These are phyloP conservation scores for Metschnikowia proteae DNA, from an alignment of 805 yeast genomes.

Conservation along the genomic window DNA sequence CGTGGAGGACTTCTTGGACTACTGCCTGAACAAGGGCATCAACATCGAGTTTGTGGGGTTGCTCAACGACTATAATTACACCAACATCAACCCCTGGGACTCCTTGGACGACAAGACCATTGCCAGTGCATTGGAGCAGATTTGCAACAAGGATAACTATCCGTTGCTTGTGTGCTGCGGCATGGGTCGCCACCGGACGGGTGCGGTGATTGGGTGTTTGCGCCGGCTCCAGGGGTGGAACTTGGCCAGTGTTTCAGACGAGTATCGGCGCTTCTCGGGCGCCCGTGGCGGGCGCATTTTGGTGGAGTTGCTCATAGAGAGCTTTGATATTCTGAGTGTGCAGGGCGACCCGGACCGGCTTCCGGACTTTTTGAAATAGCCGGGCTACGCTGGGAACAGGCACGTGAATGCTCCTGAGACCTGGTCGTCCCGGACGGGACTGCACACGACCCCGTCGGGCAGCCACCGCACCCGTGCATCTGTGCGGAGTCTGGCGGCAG, in stretches of 20 bases:
- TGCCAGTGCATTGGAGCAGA: constrained; percentile 70
- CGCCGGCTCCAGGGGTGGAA: constrained; percentile 97
- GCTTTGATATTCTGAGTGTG: constrained; percentile 37
- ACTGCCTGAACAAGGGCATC: constrained; percentile 69
- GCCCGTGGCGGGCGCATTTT: constrained; percentile 87
- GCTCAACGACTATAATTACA: constrained; percentile 56
- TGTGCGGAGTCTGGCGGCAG: neutral
- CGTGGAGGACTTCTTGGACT: constrained; percentile 77
- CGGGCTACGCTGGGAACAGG: neutral
- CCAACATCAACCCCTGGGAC: constrained; percentile 87
- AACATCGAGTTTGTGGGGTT: constrained; percentile 79
- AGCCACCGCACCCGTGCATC: too few species aligned
- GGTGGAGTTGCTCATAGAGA: constrained; percentile 85
- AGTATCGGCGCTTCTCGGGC: constrained; percentile 90
- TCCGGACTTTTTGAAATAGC: constrained; percentile 29
- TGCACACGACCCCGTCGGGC: too few species aligned
- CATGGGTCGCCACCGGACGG: constrained; percentile 97
- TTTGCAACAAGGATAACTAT: constrained; percentile 67
- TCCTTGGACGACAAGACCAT: constrained; percentile 82
- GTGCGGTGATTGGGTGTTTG: constrained; percentile 92
- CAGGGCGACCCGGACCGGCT: constrained; percentile 29
- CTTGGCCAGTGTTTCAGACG: constrained; percentile 84
- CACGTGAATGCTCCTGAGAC: neutral
- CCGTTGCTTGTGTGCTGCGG: constrained; percentile 94
- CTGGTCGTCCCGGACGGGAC: too few species aligned